Conservation (phyloP, 805 yeast genomes). For the Metschnikowia koreensis region DNA sequence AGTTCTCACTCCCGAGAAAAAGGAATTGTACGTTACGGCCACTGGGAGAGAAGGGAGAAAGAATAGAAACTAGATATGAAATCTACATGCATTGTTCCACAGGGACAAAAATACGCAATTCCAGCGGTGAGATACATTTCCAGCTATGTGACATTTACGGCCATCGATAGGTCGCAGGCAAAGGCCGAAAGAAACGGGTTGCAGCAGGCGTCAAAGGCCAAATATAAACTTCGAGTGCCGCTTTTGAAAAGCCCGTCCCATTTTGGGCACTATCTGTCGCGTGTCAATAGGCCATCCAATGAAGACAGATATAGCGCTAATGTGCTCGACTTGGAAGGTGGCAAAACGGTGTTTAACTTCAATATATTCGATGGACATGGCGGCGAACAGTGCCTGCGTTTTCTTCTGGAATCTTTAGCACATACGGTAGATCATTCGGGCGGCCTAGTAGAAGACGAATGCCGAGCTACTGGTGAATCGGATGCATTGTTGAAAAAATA, state of each 20-base stretch:
- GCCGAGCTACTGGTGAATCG: constrained; percentile 18
- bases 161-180: constrained; percentile 18
- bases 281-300: constrained; percentile 74
- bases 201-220: constrained; percentile 1
- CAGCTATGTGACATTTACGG: constrained; percentile 28
- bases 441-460: constrained; percentile 10
- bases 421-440: constrained; percentile 48
- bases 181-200: not conserved
- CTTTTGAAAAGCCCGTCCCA: constrained; percentile 64
- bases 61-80: not conserved
- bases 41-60: too few species aligned
- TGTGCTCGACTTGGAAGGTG: constrained; percentile 40
- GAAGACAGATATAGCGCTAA: constrained; percentile 79
- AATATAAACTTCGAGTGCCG: constrained; percentile 48
- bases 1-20: too few species aligned
- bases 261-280: constrained; percentile 74
- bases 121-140: constrained; percentile 13
- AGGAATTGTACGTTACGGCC: too few species aligned
- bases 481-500: constrained; percentile 53
- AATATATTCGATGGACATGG: constrained; percentile 95
- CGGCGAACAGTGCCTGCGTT: constrained; percentile 70
- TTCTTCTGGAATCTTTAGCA: constrained; percentile 54
- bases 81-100: not conserved
- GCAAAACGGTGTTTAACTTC: constrained; percentile 51
- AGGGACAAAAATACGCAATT: not conserved